phyloP scores from a whole-genome alignment of 108 stramenopile genomes.

The Cylindrotheca closterium region DNA sequence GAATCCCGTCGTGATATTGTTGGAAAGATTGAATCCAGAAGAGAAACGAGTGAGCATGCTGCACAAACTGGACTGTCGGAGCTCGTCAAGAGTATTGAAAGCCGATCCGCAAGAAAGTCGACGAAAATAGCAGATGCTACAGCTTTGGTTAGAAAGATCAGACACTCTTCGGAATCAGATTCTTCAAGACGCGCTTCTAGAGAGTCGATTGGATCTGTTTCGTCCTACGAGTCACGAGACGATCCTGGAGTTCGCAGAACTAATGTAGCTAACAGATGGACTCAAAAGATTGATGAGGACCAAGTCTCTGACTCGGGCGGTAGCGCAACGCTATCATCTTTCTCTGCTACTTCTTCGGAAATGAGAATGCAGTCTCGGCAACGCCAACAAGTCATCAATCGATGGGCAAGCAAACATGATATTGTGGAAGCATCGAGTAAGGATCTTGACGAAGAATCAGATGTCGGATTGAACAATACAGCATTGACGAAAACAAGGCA shows the following conservation, averaged over 20 bases:
- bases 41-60: conserved; percentile 6
- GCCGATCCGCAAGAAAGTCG: conserved; percentile 5
- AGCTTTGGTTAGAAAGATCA: not conserved
- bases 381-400: conserved; percentile 20
- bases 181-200: not conserved
- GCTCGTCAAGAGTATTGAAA: conserved; percentile 11
- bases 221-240: not conserved
- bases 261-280: conserved; percentile 24
- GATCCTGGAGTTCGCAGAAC: not conserved
- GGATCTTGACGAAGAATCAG: conserved; percentile 26
- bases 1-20: conserved; percentile 34
- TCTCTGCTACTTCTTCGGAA: conserved; percentile 21
- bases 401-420: conserved; percentile 25
- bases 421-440: conserved; percentile 2
- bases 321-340: conserved; percentile 20
- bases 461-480: conserved; percentile 14
- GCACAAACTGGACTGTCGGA: conserved; percentile 28
- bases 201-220: not conserved
- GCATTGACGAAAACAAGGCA: conserved; percentile 21
- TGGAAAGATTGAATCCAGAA: conserved; percentile 13
- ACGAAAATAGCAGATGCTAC: not conserved
- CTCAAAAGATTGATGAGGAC: conserved; percentile 37
- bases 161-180: not conserved
- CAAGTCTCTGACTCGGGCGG: conserved; percentile 18
- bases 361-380: conserved; percentile 10